These are phyloP conservation scores for Malus hybrid DNA, from an alignment of 331 rosid genomes.

Conservation along the genomic window DNA sequence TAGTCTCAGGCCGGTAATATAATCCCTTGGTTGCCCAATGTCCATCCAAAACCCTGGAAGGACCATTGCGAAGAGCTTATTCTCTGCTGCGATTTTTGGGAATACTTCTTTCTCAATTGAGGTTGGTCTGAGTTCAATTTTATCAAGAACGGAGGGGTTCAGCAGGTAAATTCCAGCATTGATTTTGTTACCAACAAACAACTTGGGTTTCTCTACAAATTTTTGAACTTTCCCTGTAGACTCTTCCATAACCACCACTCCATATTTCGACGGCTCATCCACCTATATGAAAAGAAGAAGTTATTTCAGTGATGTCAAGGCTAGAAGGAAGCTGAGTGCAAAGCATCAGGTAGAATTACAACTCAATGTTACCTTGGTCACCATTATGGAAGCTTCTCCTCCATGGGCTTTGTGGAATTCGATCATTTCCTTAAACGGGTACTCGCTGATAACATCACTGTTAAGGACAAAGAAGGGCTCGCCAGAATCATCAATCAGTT, in stretches of 20 bases:
- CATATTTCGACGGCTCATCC: slow-evolving; percentile 89
- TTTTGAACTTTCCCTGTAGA: slow-evolving; percentile 73
- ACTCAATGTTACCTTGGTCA: slow-evolving; percentile 56
- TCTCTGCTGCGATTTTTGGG: slow-evolving; percentile 76
- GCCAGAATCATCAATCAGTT: slow-evolving; percentile 65
- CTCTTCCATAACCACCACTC: slow-evolving; percentile 83
- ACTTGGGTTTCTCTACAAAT: slow-evolving; percentile 82
- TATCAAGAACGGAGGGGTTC: slow-evolving; percentile 74
- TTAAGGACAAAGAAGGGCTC: slow-evolving; percentile 91
- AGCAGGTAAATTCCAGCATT: slow-evolving; percentile 86
- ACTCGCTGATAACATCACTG: slow-evolving; percentile 88
- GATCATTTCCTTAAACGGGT: slow-evolving; percentile 76
- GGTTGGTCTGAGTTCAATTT: slow-evolving; percentile 78
- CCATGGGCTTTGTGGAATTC: slow-evolving; percentile 75
- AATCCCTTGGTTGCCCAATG: slow-evolving; percentile 91
- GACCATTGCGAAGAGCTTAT: slow-evolving; percentile 77
- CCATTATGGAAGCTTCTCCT: slow-evolving; percentile 95
- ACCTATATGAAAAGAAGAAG: slow-evolving; percentile 49
- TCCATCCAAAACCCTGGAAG: slow-evolving; percentile 98
- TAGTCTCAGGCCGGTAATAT: slow-evolving; percentile 76
- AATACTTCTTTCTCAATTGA: slow-evolving; percentile 90
- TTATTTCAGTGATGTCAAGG: neutral
- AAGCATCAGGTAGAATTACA: neutral
- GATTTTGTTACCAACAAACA: slow-evolving; percentile 90
- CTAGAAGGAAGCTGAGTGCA: neutral